Evolutionary conservation across 805 yeast genomes (phyloP).

Genomic region (Saccharomycopsis sp.): DNA sequence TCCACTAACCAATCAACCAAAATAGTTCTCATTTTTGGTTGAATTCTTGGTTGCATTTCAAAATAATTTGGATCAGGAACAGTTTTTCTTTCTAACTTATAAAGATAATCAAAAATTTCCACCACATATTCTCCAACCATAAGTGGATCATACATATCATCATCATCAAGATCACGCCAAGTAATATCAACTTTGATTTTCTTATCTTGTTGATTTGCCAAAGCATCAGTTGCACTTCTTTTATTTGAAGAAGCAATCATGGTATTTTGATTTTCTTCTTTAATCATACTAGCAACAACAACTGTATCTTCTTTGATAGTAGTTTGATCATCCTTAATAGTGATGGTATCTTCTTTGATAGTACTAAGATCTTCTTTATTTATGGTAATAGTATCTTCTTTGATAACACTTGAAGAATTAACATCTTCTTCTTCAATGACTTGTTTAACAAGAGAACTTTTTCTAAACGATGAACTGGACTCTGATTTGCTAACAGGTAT

Average conservation of each 20-base stretch:
- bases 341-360: too few species aligned
- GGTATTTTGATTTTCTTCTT: too few species aligned
- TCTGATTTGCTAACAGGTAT: not conserved
- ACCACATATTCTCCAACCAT: constrained; percentile 91
- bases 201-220: constrained; percentile 8
- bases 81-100: constrained; percentile 60
- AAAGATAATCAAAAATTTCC: constrained; percentile 76
- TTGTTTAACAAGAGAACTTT: too few species aligned
- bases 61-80: constrained; percentile 66
- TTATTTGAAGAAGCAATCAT: constrained; percentile 20
- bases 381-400: too few species aligned
- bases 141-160: constrained; percentile 61
- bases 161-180: constrained; percentile 68
- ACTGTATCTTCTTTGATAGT: too few species aligned
- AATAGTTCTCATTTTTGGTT: constrained; percentile 78
- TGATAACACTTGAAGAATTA: too few species aligned
- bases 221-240: constrained; percentile 9
- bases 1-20: constrained; percentile 92
- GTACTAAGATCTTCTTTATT: too few species aligned
- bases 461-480: too few species aligned
- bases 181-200: constrained; percentile 23
- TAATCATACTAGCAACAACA: too few species aligned
- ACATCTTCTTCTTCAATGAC: too few species aligned
- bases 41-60: constrained; percentile 50
- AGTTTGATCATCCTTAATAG: too few species aligned